These are phyloP conservation scores for Fusarium marasasianum DNA, from an alignment of 2,329 filamentous ascomycete species.

Conservation along the genomic window DNA sequence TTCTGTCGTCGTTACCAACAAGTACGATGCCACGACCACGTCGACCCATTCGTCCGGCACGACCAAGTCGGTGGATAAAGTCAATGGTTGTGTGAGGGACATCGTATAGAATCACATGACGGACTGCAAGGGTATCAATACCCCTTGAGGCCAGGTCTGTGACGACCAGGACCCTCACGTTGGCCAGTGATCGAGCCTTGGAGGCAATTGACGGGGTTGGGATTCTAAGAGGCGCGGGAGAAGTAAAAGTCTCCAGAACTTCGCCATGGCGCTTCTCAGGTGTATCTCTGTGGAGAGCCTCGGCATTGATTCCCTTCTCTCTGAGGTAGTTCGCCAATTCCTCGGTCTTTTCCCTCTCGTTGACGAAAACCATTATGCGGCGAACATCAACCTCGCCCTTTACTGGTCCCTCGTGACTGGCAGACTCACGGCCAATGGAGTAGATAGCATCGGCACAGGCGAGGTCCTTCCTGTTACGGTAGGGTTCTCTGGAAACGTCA, in stretches of 20 bases:
- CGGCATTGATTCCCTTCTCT: conserved; percentile 87
- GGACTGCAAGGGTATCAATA: conserved; percentile 91
- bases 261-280: conserved; percentile 80
- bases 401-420: conserved; percentile 64
- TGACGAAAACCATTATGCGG: conserved; percentile 94
- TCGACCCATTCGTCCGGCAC: conserved; percentile 91
- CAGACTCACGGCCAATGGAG: conserved; percentile 83
- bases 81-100: conserved; percentile 98
- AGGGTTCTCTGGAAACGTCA: conserved; percentile 91
- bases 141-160: conserved; percentile 93
- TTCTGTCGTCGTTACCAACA: conserved; percentile 87
- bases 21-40: conserved; percentile 90
- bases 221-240: conserved; percentile 53
- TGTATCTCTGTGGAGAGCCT: conserved; percentile 86
- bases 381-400: conserved; percentile 74
- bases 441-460: conserved; percentile 96
- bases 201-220: conserved; percentile 43
- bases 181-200: conserved; percentile 66
- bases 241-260: conserved; percentile 79
- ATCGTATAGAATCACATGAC: conserved; percentile 93
- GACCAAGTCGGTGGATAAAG: conserved; percentile 94
- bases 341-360: conserved; percentile 89
- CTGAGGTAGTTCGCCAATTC: conserved; percentile 82
- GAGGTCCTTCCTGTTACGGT: conserved; percentile 89
- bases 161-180: conserved; percentile 91